phyloP scores from a whole-genome alignment of 768 basidiomycete species.

The Auriscalpium microsporum region DNA sequence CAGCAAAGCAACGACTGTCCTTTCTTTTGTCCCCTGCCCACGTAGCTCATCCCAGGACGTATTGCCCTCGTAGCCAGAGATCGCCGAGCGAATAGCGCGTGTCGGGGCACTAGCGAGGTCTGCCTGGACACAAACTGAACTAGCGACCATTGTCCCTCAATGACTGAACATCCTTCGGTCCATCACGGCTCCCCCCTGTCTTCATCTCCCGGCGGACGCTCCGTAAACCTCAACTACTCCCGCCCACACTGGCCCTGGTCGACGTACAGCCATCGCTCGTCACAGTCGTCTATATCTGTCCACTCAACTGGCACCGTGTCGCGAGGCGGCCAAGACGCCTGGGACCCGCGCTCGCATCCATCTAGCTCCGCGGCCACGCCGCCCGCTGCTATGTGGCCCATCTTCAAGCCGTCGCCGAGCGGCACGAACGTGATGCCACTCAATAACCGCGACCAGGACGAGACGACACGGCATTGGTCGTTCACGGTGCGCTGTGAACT shows the following conservation, averaged over 20 bases:
- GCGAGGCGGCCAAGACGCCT: constrained; percentile 11
- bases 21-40: too few relatives aligned
- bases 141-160: too few relatives aligned
- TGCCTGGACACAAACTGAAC: too few relatives aligned
- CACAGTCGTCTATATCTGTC: constrained; percentile 23
- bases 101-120: too few relatives aligned
- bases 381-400: constrained; percentile 16
- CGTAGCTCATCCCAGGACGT: too few relatives aligned
- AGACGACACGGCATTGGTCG: constrained; percentile 54
- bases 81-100: too few relatives aligned
- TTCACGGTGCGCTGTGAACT: constrained; percentile 39
- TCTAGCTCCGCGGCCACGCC: constrained; percentile 18
- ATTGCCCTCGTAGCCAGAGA: too few relatives aligned
- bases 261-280: constrained; percentile 27
- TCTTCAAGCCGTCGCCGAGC: constrained; percentile 8
- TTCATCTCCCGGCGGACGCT: constrained; percentile 6
- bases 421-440: constrained; percentile 10
- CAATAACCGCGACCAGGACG: constrained; percentile 25
- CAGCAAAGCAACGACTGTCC: too few relatives aligned
- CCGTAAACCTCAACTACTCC: constrained; percentile 3
- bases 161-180: too few relatives aligned
- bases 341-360: constrained; percentile 20
- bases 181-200: constrained; percentile 9
- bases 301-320: constrained; percentile 18
- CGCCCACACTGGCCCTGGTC: constrained; percentile 57